Evolutionary conservation across 208 protist genomes (phyloP), one percentile per base, ranked within the genome.

Genomic region (Acanthamoeba triangularis): DNA sequence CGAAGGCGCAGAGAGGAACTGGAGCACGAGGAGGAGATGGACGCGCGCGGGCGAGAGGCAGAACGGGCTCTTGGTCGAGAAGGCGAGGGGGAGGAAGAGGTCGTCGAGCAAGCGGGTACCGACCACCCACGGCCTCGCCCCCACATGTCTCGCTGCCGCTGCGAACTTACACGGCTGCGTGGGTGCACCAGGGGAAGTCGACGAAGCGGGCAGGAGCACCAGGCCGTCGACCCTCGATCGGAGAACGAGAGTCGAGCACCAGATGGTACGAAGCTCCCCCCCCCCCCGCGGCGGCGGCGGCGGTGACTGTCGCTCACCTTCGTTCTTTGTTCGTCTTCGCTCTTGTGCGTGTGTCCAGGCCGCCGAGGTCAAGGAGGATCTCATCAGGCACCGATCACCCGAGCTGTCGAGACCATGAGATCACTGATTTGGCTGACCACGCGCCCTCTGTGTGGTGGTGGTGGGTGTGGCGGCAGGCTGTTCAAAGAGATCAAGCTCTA

Each of bases 401-500:
- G n/a, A n/a, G n/a, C n/a, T n/a, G n/a, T n/a, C n/a, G n/a, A n/a
- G n/a, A n/a, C n/a, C n/a, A n/a, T n/a, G n/a, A n/a, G n/a, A n/a
- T n/a, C n/a, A n/a, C n/a, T n/a, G 6, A 25, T 72, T 16, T 72
- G 11, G 30, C 28, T 4, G 6, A 33, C 63, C 63, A 35, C 63
- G 23, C 16, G 59, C 63, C 4, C 30, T 72, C 10, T 35, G 28
- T 23, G 30, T 54, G 8, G 49, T 54, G 49, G 8, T 54, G 5
- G 49, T 54, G 56, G 30, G 20, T 72, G 28, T 72, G 28, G 20
- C 6, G 5, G 18, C 67, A 76, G 67, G 72, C 72, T 80, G 7
- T 80, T 80, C 72, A 80, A 80, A 52, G 88, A 93, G 49, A 47
- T 93, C 33, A 93, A 78, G 61, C 88, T 69, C 20, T 93, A 93